A percentile compares a stretch with the other conserved stretches of the same genome.
Conservation (phyloP, 2,329 filamentous ascomycete genomes). For the Xylariaceae sp. region DNA sequence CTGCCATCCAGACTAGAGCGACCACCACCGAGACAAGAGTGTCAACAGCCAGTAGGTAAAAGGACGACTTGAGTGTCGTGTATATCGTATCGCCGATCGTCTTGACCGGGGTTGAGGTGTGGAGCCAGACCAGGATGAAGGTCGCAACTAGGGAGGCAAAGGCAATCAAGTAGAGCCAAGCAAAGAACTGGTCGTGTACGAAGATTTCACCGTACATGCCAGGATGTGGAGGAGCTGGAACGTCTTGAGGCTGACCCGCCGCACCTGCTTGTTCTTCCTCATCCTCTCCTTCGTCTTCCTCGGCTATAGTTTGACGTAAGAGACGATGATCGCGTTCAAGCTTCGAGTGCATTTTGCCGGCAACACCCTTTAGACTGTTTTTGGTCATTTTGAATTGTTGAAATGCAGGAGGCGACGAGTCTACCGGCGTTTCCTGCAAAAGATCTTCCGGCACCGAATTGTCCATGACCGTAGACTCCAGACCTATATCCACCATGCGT, state of each 20-base stretch:
- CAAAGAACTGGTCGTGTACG: slow-evolving; percentile 85
- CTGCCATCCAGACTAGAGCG: slow-evolving; percentile 82
- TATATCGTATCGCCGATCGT: slow-evolving; percentile 93
- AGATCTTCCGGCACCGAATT: slow-evolving; percentile 58
- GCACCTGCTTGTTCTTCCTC: slow-evolving; percentile 26
- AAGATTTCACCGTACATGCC: slow-evolving; percentile 63
- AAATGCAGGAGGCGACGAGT: slow-evolving; percentile 56
- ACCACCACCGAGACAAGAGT: slow-evolving; percentile 86
- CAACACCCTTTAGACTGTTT: slow-evolving; percentile 35
- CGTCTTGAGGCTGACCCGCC: slow-evolving; percentile 22
- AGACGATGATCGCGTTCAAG: slow-evolving; percentile 46
- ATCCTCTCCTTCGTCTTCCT: slow-evolving; percentile 34
- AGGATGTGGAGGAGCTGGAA: slow-evolving; percentile 46
- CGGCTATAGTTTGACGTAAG: slow-evolving; percentile 36
- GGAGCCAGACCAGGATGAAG: slow-evolving; percentile 82
- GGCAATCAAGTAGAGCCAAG: slow-evolving; percentile 80
- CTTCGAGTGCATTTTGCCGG: slow-evolving; percentile 40
- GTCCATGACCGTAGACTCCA: slow-evolving; percentile 61
- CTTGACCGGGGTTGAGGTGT: slow-evolving; percentile 66
- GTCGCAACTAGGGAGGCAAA: slow-evolving; percentile 81
- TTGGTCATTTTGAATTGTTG: slow-evolving; percentile 49
- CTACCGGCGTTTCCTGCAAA: slow-evolving; percentile 47
- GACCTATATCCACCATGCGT: slow-evolving; percentile 80
- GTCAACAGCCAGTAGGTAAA: slow-evolving; percentile 84
- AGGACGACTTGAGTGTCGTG: slow-evolving; percentile 77